Evolutionary conservation across 768 basidiomycete species (phyloP).

Genomic region (Russula sp.): DNA sequence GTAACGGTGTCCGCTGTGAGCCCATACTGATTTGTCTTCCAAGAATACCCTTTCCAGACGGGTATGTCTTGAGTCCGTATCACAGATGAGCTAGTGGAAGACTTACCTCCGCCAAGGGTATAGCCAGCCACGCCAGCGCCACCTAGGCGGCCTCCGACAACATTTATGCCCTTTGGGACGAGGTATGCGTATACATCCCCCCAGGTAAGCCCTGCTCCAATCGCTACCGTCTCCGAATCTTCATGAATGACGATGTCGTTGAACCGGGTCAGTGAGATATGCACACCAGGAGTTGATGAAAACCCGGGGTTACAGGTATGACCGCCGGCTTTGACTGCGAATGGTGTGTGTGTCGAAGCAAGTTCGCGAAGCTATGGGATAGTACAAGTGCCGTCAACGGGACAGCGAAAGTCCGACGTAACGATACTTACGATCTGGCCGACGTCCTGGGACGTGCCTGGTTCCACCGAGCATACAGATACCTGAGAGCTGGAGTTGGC

Average conservation of each 20-base stretch:
- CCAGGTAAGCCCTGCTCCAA: slow-evolving; percentile 28
- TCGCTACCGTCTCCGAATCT: slow-evolving; percentile 12
- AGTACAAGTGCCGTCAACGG: not conserved
- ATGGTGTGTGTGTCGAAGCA: not conserved
- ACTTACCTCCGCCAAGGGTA: slow-evolving; percentile 26
- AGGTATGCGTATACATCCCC: slow-evolving; percentile 27
- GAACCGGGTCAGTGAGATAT: slow-evolving; percentile 27
- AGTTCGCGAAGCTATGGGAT: slow-evolving; percentile 9
- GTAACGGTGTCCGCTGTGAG: slow-evolving; percentile 33
- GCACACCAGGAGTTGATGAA: slow-evolving; percentile 29
- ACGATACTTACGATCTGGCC: not conserved
- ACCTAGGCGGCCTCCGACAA: slow-evolving; percentile 25
- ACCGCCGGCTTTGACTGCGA: slow-evolving; percentile 27
- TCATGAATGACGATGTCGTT: slow-evolving; percentile 13
- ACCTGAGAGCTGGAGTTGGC: slow-evolving; percentile 2
- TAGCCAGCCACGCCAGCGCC: slow-evolving; percentile 27
- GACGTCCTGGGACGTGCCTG: not conserved
- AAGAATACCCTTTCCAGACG: slow-evolving; percentile 29
- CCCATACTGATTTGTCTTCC: slow-evolving; percentile 33
- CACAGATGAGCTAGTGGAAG: not conserved
- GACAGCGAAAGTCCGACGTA: too few relatives aligned
- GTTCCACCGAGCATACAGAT: slow-evolving; percentile 2
- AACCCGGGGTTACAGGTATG: slow-evolving; percentile 26
- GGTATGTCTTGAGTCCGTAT: not conserved
- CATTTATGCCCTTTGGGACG: slow-evolving; percentile 22